A percentile compares a stretch with the other conserved stretches of the same genome.
Conservation (phyloP, 148 eudicot species). For the Camellia lanceoleosa region DNA sequence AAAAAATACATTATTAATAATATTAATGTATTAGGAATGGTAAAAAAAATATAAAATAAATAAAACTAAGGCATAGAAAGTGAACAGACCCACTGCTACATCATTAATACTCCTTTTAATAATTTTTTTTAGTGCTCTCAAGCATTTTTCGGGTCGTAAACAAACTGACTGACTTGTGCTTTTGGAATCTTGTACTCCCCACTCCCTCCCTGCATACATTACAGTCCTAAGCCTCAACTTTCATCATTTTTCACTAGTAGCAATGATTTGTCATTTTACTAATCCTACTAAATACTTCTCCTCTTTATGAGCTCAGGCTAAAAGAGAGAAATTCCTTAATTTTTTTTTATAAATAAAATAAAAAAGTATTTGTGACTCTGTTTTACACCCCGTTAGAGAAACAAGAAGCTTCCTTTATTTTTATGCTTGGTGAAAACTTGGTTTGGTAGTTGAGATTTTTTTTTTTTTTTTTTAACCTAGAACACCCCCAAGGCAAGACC, state of each 20-base stretch:
- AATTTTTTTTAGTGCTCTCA: no score
- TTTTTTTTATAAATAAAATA: neutral
- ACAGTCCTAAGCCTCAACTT: conserved; percentile 29
- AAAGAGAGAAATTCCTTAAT: neutral
- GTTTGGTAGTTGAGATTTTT: no score
- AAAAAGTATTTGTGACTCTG: neutral
- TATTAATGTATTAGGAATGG: no score
- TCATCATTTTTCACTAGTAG: conserved; percentile 41
- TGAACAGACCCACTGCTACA: no score
- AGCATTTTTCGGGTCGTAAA: no score
- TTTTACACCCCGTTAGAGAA: conserved; percentile 5
- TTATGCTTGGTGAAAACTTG: no score
- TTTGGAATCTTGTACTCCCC: conserved; percentile 17
- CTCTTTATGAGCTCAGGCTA: neutral
- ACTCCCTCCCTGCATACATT: neutral
- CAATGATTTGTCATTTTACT: conserved; percentile 39
- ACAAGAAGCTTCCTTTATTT: conserved; percentile 46
- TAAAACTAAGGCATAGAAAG: no score
- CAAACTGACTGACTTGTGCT: neutral
- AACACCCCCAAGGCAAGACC: no score
- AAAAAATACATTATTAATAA: no score
- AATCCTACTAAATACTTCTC: conserved; percentile 18
- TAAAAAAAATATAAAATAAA: no score
- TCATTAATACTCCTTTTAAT: no score
- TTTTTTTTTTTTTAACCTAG: no score